Conservation (phyloP, 352 stramenopile genomes). For the Globisporangium barbulae region DNA sequence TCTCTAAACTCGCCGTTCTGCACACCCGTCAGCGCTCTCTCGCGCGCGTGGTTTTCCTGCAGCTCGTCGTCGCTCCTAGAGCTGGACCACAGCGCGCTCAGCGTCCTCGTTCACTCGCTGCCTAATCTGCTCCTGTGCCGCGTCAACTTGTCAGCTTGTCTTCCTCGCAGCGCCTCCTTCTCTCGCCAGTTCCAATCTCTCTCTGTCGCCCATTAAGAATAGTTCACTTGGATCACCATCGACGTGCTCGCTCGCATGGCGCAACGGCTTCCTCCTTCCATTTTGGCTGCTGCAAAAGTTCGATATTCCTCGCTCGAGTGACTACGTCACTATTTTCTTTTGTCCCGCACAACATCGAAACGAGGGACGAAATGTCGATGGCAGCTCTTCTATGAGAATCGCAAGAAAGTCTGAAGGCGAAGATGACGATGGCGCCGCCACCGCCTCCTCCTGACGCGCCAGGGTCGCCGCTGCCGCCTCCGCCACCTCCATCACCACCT, state of each 20-base stretch:
- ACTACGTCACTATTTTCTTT: no score
- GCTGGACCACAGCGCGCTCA: not conserved
- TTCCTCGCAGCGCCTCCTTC: not conserved
- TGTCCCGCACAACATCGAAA: no score
- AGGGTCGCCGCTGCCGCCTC: conserved; percentile 1
- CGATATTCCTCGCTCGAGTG: not conserved
- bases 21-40: not conserved
- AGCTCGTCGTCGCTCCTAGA: not conserved
- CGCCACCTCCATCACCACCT: conserved; percentile 1
- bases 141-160: no score
- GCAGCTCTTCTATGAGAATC: not conserved
- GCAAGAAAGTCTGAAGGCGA: not conserved
- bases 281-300: not conserved
- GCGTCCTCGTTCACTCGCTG: not conserved
- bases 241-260: not conserved
- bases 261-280: not conserved
- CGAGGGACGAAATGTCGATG: no score
- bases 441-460: not conserved
- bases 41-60: not conserved
- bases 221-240: not conserved
- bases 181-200: not conserved
- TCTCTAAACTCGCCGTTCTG: not conserved
- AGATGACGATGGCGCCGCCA: conserved; percentile 6
- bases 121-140: not conserved
- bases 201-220: not conserved